Percentiles rank a stretch among this genome's conserved stretches.
Conservation (phyloP, 179 eudicot species). For the Patellifolia procumbens region DNA sequence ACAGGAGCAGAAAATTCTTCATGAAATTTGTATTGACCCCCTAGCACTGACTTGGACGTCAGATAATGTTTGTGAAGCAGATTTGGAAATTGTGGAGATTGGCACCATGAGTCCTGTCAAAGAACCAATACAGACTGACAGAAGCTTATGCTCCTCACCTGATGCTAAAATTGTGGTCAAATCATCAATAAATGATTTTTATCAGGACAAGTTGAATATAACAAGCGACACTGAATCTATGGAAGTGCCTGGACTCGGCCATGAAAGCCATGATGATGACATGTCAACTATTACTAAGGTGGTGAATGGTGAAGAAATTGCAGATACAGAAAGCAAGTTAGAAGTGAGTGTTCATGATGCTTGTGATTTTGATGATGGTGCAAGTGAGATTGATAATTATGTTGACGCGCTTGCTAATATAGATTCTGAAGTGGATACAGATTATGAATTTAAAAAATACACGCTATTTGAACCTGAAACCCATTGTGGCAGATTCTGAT, state of each 20-base stretch:
- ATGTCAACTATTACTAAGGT: conserved; percentile 22
- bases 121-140: conserved; percentile 39
- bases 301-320: conserved; percentile 45
- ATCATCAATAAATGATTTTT: conserved; percentile 28
- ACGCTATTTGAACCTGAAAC: conserved; percentile 30
- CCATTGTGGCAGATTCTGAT: conserved; percentile 47
- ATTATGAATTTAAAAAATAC: conserved; percentile 50
- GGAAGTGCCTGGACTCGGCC: conserved; percentile 24
- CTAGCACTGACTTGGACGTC: conserved; percentile 45
- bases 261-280: conserved; percentile 23
- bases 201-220: conserved; percentile 31
- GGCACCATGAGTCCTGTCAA: conserved; percentile 46
- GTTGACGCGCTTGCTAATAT: conserved; percentile 85
- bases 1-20: conserved; percentile 57
- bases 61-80: conserved; percentile 41
- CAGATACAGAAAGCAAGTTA: conserved; percentile 44
- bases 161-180: conserved; percentile 35
- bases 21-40: conserved; percentile 48
- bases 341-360: conserved; percentile 39
- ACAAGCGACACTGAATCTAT: conserved; percentile 26
- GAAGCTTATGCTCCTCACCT: conserved; percentile 45
- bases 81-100: conserved; percentile 49
- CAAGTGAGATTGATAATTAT: conserved; percentile 79
- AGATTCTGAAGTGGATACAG: conserved; percentile 84
- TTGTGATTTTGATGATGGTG: conserved; percentile 57